These are phyloP conservation scores for Allium sativum DNA, from an alignment of 106 monocot genomes.

Conservation along the genomic window DNA sequence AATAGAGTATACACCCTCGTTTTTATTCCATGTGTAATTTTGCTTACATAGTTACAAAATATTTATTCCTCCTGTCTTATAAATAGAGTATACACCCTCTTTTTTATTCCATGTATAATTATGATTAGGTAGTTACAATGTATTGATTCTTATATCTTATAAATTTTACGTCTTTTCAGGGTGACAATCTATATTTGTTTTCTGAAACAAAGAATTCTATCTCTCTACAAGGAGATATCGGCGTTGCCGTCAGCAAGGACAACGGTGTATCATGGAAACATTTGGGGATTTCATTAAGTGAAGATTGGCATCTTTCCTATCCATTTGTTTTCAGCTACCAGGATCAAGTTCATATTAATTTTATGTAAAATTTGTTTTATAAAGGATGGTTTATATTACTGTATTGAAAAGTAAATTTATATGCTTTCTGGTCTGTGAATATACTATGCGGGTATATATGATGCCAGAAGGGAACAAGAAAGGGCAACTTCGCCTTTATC, in stretches of 20 bases:
- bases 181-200: conserved; percentile 61
- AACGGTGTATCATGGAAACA: conserved; percentile 76
- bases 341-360: conserved; percentile 32
- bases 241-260: conserved; percentile 72
- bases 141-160: neutral
- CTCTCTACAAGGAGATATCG: conserved; percentile 83
- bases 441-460: conserved; percentile 61
- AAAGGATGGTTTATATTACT: no score
- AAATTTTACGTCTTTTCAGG: conserved; percentile 27
- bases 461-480: conserved; percentile 82
- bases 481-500: conserved; percentile 74
- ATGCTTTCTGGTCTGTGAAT: no score
- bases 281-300: conserved; percentile 75
- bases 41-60: no score
- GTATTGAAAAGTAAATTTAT: no score
- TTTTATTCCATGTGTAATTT: no score
- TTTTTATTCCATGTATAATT: neutral
- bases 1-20: no score
- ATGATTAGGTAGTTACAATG: no score
- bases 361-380: no score
- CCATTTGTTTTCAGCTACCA: conserved; percentile 70
- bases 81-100: neutral
- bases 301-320: conserved; percentile 94
- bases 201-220: conserved; percentile 77
- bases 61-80: no score